Base-by-base conservation (phyloP, 75 land plant species). In the Picea glauca region DNA sequence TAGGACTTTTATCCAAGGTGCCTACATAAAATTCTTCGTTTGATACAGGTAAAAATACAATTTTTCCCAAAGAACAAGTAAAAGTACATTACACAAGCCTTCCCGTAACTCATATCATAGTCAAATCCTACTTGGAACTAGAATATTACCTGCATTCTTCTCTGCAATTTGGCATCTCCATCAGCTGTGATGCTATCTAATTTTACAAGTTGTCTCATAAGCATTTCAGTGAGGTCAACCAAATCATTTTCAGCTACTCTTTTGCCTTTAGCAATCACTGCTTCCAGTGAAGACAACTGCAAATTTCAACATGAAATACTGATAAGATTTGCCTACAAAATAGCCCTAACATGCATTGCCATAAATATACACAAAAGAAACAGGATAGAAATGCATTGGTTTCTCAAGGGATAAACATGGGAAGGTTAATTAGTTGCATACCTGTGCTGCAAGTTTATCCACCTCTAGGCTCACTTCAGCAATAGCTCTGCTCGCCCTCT, bases 181-280 rank as follows among this genome's bases (percentile, higher is more conserved):
- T 89, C 93, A 13, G 92, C 95, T 46, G 79, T 58, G 60, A 95
- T 85, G 1, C 87, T 85, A 79, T 95, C 98, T 62, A 95, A 75
- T 76, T 91, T 92, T 40, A 95, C 59, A 79, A 91, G 59, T 59
- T 91, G 87, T 65, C 81, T 85, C 98, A 95, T 95, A 82, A 95
- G 63, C 80, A 83, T 35, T 85, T 95, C 98, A 60, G 73, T 88
- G 30, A 93, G 31, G 21, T 66, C 79, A 20, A 74, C 32, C 75
- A 95, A 79, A 31, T 87, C 88, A 17, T 67, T 80, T 58, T 91
- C 95, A 3, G 83, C 88, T 3, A 91, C 93, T 78, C 83, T 87
- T 62, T 77, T 81, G 21, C 98, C 98, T 78, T 80, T 91, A n/a
- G 73, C 66, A 23, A 95, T 75, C 12, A 86, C 23, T 14, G 83